Base-by-base conservation (phyloP, 371 early-diverging fungal species). In the Rhizopus stolonifer region DNA sequence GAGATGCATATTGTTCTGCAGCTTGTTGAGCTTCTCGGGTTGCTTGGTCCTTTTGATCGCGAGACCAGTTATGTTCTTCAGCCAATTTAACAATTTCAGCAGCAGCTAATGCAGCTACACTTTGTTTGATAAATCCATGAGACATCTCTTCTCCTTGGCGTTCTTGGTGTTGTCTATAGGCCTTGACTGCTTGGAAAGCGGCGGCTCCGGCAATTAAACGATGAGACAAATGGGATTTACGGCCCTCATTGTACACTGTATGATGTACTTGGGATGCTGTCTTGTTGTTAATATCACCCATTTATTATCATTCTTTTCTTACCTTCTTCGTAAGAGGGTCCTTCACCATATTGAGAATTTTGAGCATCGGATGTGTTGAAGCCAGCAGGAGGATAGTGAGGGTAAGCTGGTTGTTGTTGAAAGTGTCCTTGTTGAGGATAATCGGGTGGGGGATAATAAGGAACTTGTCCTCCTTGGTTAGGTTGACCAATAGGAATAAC, bases 141-240 rank as follows among this genome's bases (percentile, higher is more conserved):
- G 46, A 51, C 39, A 55, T 69, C 19, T 64, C 63, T 62, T 80
- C 67, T 43, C 80, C 80, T 54, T 70, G 48, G 31, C 63, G 60
- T 49, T 64, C 69, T 51, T 73, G 66, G 51, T 69, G 70, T 50
- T 64, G 69, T 46, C 69, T 58, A 58, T 74, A 82, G 46, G 73
- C 71, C 54, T 70, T 75, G 54, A 79, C 70, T 17, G 81, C 83
- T 38, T 74, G 72, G 56, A 61, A 82, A 7, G 79, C 81, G 47
- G 81, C 83, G n/a, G 83, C 81, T 52, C 81, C 83, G 31, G 80
- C 81, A 54, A 72, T 65, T 10, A 68, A 26, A 45, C 65, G 63
- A 31, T 68, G 69, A 9, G 69, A 61, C 47, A 67, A 32, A 45
- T 67, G 58, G 1, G 67, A 56, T 56, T 62, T 67, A 22, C 54